Evolutionary conservation across 176 grass and related monocot genomes (phyloP).

Genomic region (Neostapfia colusana): DNA sequence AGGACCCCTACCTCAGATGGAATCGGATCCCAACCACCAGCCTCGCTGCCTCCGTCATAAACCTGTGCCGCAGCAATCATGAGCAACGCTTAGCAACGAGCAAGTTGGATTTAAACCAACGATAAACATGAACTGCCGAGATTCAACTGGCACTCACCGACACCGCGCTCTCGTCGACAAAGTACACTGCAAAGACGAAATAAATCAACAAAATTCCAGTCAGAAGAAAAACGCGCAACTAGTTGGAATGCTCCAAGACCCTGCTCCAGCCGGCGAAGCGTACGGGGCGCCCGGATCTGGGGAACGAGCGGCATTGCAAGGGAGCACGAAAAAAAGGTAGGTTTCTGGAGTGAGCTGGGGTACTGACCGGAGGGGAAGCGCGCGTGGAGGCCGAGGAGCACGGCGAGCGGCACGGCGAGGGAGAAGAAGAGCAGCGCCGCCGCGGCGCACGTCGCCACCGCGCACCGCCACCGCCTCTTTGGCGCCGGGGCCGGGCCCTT

Average conservation of each 20-base stretch:
- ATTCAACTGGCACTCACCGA: conserved; percentile 42
- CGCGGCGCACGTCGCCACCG: conserved; percentile 37
- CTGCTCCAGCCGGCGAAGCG: not conserved
- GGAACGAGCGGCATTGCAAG: not conserved
- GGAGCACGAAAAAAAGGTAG: not conserved
- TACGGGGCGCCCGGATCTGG: conserved; percentile 22
- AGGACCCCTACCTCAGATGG: conserved; percentile 52
- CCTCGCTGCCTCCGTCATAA: conserved; percentile 28
- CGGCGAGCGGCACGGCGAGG: conserved; percentile 57
- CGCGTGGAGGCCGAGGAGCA: conserved; percentile 64
- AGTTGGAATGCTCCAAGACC: not conserved
- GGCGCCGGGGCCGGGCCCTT: conserved; percentile 34
- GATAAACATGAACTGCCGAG: not conserved
- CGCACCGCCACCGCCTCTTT: conserved; percentile 62
- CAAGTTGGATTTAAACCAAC: conserved; percentile 7
- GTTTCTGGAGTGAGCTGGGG: not conserved
- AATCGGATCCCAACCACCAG: conserved; percentile 31
- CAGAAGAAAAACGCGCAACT: not conserved
- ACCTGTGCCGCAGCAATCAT: conserved; percentile 18
- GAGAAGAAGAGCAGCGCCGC: conserved; percentile 54
- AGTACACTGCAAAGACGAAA: conserved; percentile 40
- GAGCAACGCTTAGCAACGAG: conserved; percentile 4
- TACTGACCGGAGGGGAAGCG: conserved; percentile 60
- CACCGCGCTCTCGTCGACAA: conserved; percentile 41
- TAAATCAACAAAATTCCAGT: not conserved